Evolutionary conservation across 2,329 filamentous ascomycete genomes (phyloP), one percentile per base, ranked within the genome.

Genomic region (Akanthomyces lecanii): DNA sequence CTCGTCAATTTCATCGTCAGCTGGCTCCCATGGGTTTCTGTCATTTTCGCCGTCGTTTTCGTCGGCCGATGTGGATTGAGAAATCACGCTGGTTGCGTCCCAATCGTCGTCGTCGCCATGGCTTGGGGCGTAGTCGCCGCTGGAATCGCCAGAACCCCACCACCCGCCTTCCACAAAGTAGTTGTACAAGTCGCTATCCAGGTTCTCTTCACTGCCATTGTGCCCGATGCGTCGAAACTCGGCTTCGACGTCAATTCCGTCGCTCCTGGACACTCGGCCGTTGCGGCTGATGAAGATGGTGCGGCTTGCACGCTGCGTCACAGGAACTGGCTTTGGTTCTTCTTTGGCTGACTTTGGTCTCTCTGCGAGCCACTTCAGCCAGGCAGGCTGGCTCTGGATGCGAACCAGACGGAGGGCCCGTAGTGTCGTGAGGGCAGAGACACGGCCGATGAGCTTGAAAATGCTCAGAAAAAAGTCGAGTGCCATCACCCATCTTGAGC

Each of bases 141-240:
- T 97, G 5, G 82, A 81, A 72, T 98, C 94, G 38, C 88, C 81
- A 18, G 88, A 87, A 1, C 94, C 93, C 87, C 92, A 97, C 78
- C 90, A 90, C 8, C 91, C 92, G 23, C 91, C 92, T 61, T 82
- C 80, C 59, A 89, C 86, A 90, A 92, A 98, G 85, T 93, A 95
- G 36, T 81, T 80, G 73, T 97, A 98, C 1, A 97, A 78, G 64
- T 86, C 88, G 2, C 83, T 81, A 66, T 94, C 89, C 2, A 97
- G 79, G 45, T 85, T 84, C 33, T 84, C 82, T 68, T 95, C 90
- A 47, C 86, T 70, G 71, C 76, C 72, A 61, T 72, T 70, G 14
- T 68, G 67, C 7, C 73, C 62, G 55, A 86, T 81, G 61, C 84
- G 84, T 67, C 91, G 85, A 68, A 93, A 87, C 72, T 95, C 91